phyloP scores from a whole-genome alignment of 2,329 filamentous ascomycete species.

The Arthrobotrys megalospora region DNA sequence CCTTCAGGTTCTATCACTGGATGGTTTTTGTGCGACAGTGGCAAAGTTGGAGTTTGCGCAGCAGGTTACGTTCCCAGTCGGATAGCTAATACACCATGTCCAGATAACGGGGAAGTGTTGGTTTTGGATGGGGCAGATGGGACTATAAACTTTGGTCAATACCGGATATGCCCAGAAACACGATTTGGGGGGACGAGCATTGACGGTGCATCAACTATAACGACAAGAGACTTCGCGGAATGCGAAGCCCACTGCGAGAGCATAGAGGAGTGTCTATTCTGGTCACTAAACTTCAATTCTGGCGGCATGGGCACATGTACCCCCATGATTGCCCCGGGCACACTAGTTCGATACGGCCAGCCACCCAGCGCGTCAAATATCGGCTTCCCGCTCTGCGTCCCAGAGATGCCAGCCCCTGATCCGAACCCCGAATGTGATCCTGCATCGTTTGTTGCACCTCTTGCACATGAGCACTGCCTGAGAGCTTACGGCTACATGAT shows the following conservation, averaged over 20 bases:
- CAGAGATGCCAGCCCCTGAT: not conserved
- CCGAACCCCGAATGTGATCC: not conserved
- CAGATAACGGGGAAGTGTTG: not conserved
- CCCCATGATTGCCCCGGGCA: not conserved
- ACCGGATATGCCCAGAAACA: not conserved
- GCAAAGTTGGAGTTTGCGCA: not conserved
- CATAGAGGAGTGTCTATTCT: not conserved
- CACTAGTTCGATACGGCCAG: not conserved
- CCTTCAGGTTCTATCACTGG: not conserved
- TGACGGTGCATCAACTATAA: not conserved
- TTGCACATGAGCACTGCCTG: not conserved
- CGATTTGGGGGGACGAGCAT: not conserved
- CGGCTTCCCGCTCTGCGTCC: slow-evolving; percentile 14
- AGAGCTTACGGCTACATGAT: not conserved
- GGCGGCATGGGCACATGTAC: not conserved
- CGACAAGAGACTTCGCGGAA: not conserved
- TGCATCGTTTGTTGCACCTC: not conserved
- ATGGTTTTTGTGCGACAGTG: slow-evolving; percentile 3
- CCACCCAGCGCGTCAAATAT: not conserved
- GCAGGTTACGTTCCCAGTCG: not conserved
- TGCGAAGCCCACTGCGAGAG: slow-evolving; percentile 6
- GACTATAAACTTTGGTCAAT: not conserved
- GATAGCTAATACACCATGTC: not conserved
- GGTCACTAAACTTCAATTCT: not conserved
- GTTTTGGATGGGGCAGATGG: not conserved